These are phyloP conservation scores for Sistotremastrum niveocremeum DNA, from an alignment of 768 basidiomycete species.

Conservation along the genomic window DNA sequence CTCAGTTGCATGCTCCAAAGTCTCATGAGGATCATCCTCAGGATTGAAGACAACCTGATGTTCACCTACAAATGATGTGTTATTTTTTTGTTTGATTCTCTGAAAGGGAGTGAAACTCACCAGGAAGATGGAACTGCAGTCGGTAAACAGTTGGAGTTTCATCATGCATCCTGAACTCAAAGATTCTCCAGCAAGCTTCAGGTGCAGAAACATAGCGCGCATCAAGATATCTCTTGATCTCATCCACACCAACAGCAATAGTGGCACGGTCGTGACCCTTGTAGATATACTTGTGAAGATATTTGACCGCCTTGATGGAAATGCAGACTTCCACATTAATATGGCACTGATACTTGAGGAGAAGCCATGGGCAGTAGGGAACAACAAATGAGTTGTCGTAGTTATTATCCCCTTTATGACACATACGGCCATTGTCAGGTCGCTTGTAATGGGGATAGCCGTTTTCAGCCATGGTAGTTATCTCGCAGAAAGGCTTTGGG, in stretches of 20 bases:
- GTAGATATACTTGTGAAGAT: slow-evolving; percentile 27
- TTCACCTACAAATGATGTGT: not conserved
- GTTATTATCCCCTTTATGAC: slow-evolving; percentile 13
- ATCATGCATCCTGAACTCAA: slow-evolving; percentile 20
- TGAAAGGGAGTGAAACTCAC: slow-evolving; percentile 9
- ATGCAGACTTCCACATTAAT: slow-evolving; percentile 23
- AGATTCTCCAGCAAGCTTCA: slow-evolving; percentile 24
- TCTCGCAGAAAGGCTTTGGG: slow-evolving; percentile 18
- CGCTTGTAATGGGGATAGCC: slow-evolving; percentile 9
- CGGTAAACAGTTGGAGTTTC: slow-evolving; percentile 22
- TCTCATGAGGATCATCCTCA: slow-evolving; percentile 1
- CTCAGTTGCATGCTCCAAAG: slow-evolving; percentile 1
- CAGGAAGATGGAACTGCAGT: slow-evolving; percentile 20
- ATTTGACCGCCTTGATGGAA: slow-evolving; percentile 21
- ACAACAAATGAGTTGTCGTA: slow-evolving; percentile 19
- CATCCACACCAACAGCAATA: slow-evolving; percentile 11
- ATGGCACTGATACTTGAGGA: slow-evolving; percentile 20
- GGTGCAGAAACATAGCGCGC: slow-evolving; percentile 21
- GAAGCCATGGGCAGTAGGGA: slow-evolving; percentile 13
- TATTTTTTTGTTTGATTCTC: slow-evolving; percentile 8
- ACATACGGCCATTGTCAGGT: slow-evolving; percentile 16
- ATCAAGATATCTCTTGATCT: slow-evolving; percentile 24
- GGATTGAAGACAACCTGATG: slow-evolving; percentile 1
- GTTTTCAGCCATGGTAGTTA: slow-evolving; percentile 6
- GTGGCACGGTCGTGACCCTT: slow-evolving; percentile 16